Conservation (phyloP, 148 eudicot species). For the Nyssa sinensis region DNA sequence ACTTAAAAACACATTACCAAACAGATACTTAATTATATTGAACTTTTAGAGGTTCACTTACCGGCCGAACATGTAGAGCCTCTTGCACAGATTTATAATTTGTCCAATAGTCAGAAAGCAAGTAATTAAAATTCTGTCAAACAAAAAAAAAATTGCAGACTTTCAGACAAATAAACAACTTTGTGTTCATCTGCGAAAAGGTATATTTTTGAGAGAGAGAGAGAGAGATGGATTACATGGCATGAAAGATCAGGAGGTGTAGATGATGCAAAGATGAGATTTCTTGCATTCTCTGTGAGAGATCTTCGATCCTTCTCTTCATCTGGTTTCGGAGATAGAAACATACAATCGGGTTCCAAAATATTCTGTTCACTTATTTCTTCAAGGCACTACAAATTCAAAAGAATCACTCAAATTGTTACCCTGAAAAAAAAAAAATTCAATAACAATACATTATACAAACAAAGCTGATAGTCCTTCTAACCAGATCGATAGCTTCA, state of each 20-base stretch:
- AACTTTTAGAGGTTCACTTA: no score
- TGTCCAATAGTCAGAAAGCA: conserved; percentile 19
- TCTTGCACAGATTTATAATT: conserved; percentile 18
- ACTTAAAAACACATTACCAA: no score
- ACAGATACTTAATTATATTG: no score
- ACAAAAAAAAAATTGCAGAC: not conserved
- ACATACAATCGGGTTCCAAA: conserved; percentile 11
- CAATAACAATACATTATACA: not conserved
- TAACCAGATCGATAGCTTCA: conserved; percentile 4
- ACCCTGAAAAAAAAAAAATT: not conserved
- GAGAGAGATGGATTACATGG: not conserved
- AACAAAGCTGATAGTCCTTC: not conserved
- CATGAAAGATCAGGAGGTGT: conserved; percentile 3
- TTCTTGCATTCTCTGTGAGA: not conserved
- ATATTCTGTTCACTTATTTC: conserved; percentile 9
- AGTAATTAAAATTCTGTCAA: conserved; percentile 14
- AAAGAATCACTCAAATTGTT: not conserved
- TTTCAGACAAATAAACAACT: not conserved
- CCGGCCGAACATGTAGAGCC: conserved; percentile 16
- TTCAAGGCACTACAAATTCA: conserved; percentile 5
- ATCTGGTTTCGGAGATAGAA: conserved; percentile 6
- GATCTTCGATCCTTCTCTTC: not conserved
- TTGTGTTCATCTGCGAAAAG: no score
- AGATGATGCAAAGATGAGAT: not conserved
- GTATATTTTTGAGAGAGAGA: no score